phyloP scores from a whole-genome alignment of 306 rosid species.

The Vachellia pachyceras region DNA sequence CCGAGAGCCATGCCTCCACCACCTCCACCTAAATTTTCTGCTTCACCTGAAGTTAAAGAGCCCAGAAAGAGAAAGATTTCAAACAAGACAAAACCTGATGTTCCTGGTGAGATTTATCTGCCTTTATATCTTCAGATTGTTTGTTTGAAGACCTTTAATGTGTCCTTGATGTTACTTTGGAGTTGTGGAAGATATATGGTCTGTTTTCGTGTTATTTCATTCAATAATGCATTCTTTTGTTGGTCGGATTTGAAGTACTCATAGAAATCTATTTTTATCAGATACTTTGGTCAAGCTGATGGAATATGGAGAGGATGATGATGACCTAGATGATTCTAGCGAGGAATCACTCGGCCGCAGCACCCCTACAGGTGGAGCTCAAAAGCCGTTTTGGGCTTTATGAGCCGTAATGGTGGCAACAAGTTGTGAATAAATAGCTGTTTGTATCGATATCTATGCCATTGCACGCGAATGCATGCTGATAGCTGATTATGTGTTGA shows the following conservation, averaged over 20 bases:
- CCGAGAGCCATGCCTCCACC: conserved; percentile 69
- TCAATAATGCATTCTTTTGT: conserved; percentile 9
- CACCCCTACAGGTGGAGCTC: conserved; percentile 46
- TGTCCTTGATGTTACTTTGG: conserved; percentile 1
- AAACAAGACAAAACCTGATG: conserved; percentile 49
- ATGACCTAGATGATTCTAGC: conserved; percentile 62
- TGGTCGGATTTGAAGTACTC: conserved; percentile 23
- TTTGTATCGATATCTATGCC: not conserved
- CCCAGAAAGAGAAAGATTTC: conserved; percentile 51
- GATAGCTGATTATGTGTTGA: conserved; percentile 28
- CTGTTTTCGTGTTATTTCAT: conserved; percentile 13
- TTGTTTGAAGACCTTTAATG: conserved; percentile 16
- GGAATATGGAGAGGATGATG: conserved; percentile 98
- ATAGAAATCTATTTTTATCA: conserved; percentile 47
- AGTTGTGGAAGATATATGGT: conserved; percentile 8
- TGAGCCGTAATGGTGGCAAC: conserved; percentile 44
- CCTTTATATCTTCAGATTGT: conserved; percentile 27
- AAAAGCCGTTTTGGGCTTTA: conserved; percentile 92
- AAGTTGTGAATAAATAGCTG: conserved; percentile 36
- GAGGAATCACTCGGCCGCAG: conserved; percentile 50
- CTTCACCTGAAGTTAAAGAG: conserved; percentile 44
- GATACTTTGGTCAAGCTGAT: conserved; percentile 87
- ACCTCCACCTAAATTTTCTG: conserved; percentile 65
- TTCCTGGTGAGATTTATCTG: conserved; percentile 68
- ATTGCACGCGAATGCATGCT: conserved; percentile 30